phyloP scores from a whole-genome alignment of 495 filamentous ascomycete genomes.

The Penicillium ucsense region DNA sequence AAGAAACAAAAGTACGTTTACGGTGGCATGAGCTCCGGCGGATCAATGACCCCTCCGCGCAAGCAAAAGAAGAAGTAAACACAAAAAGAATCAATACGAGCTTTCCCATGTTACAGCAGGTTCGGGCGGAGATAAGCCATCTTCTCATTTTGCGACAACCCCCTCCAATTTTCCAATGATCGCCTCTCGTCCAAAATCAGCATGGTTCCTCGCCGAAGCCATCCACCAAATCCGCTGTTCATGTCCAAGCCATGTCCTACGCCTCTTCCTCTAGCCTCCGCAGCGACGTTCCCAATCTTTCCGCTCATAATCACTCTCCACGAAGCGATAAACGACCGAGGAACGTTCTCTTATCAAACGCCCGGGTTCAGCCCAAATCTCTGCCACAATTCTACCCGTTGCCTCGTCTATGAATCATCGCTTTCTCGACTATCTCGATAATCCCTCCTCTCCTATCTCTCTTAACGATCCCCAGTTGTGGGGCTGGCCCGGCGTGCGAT shows the following conservation, averaged over 20 bases:
- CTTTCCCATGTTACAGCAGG: conserved; percentile 75
- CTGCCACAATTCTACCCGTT: background rate
- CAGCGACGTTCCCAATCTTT: conserved; percentile 7
- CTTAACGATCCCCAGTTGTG: background rate
- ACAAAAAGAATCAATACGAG: conserved; percentile 62
- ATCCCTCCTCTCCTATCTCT: background rate
- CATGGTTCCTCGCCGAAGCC: conserved; percentile 7
- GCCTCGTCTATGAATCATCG: conserved; percentile 4
- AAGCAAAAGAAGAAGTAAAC: conserved; percentile 72
- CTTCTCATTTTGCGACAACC: conserved; percentile 5
- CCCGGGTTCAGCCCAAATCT: conserved; percentile 7
- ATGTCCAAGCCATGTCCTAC: background rate
- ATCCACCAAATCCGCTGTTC: conserved; percentile 5
- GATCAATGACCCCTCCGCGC: conserved; percentile 82
- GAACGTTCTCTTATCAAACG: conserved; percentile 10
- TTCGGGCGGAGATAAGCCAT: conserved; percentile 84
- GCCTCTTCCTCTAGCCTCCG: conserved; percentile 13
- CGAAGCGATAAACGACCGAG: conserved; percentile 26
- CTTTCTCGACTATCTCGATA: conserved; percentile 4
- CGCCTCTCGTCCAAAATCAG: conserved; percentile 8
- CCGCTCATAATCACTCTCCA: conserved; percentile 5
- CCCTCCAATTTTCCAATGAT: background rate
- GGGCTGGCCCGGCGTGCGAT: conserved; percentile 10
- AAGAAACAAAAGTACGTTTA: conserved; percentile 99
- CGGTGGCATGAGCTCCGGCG: conserved; percentile 77